phyloP scores from a whole-genome alignment of 257 asterid species.

The Solanum ossicruentum region DNA sequence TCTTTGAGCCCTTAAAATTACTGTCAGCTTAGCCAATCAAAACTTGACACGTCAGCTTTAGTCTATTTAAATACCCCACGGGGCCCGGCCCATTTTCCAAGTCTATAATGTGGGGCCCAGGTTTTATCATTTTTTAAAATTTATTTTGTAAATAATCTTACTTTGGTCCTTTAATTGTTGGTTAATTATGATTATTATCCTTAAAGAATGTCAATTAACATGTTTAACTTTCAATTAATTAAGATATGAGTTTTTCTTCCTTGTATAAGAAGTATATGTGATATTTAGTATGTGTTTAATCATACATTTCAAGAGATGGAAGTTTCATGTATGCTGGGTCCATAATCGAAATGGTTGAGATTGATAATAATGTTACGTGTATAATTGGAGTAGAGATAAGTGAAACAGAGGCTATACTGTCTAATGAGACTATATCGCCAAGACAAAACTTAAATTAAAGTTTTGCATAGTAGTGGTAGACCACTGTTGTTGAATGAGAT shows the following conservation, averaged over 20 bases:
- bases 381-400: no score
- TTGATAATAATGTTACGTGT: neutral
- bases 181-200: neutral
- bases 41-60: neutral
- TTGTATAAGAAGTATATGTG: neutral
- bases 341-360: no score
- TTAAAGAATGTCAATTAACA: neutral
- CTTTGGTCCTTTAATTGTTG: neutral
- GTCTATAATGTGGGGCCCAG: neutral
- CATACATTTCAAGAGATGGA: neutral
- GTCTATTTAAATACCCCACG: neutral
- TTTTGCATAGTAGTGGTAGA: neutral
- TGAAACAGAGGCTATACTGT: rapidly evolving
- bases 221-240: neutral
- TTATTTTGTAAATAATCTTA: neutral
- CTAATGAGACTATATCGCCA: neutral
- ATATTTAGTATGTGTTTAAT: neutral
- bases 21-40: neutral
- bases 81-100: neutral
- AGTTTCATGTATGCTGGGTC: neutral
- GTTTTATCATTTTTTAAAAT: neutral
- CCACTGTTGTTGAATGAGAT: rapidly evolving
- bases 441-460: neutral
- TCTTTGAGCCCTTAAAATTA: neutral
- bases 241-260: neutral